Evolutionary conservation across 2,329 filamentous ascomycete genomes (phyloP), one percentile per base, ranked within the genome.

Genomic region (Fusarium fracticaudum): DNA sequence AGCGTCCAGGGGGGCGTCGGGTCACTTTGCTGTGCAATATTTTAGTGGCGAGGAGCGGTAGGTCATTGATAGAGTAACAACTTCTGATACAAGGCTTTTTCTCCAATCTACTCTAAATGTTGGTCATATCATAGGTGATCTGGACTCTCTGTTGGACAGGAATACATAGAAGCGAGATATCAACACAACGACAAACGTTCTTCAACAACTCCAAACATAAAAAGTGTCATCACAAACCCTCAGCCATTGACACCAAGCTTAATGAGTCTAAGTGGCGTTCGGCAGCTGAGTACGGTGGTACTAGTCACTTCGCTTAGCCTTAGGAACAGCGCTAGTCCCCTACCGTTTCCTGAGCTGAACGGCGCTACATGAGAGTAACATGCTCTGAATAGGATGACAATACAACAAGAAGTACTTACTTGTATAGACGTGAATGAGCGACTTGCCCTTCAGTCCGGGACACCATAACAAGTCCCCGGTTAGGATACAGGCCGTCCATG

Each of bases 381-480:
- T 24, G 48, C 8, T 8, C 0, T 51, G 31, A 51, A 51, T 35
- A 35, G n/a, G 17, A 2, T 15, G 12, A 15, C 31, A 20, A 35
- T 51, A 20, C 1, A 8, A 35, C 17, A 8, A 0, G 8, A 51
- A 24, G n/a, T 51, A 24, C n/a, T 14, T 8, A 1, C 6, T 24
- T 20, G 48, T 51, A 35, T 3, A 13, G n/a, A 2, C 0, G 12
- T 35, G 17, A 35, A 15, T 4, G 3, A 1, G 4, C 4, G 1
- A 20, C 17, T 35, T 51, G 2, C 17, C 17, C 8, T 14, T 20
- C 3, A 3, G 14, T 20, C 12, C 6, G 3, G 31, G 8, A 20
- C 3, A 24, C 8, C 17, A 6, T 0, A 3, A 14, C 22, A 10
- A 11, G 17, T 24, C 12, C 17, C 31, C n/a, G 3, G 4, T 14